A percentile compares a stretch with the other conserved stretches of the same genome.
phyloP scores from a whole-genome alignment of 345 rosid genomes.

The Acer campestre region DNA sequence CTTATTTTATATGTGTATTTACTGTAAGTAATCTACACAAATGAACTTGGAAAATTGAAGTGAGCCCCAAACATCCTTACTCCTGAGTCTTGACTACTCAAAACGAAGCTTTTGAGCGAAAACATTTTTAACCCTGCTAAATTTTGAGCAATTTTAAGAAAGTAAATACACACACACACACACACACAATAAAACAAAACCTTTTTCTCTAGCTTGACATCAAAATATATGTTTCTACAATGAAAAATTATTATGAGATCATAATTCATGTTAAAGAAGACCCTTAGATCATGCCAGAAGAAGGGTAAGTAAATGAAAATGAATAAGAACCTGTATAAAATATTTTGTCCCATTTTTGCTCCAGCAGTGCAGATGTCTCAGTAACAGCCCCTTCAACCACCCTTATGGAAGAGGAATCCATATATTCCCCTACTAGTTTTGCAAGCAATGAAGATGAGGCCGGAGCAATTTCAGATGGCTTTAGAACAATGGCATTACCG shows the following conservation, averaged over 20 bases:
- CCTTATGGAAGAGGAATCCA: conserved; percentile 68
- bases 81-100: neutral
- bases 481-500: conserved; percentile 84
- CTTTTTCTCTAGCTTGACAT: neutral
- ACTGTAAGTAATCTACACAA: neutral
- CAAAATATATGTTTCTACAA: neutral
- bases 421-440: conserved; percentile 58
- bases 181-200: neutral
- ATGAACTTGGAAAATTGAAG: neutral
- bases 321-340: conserved; percentile 78
- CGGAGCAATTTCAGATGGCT: conserved; percentile 94
- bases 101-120: neutral
- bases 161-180: neutral
- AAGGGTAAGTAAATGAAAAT: neutral
- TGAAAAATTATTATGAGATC: neutral
- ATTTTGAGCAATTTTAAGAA: neutral
- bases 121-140: neutral
- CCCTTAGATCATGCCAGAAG: conserved; percentile 8
- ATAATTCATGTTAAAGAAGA: neutral
- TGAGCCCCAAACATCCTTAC: neutral
- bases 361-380: conserved; percentile 77
- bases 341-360: conserved; percentile 98
- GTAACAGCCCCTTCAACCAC: conserved; percentile 84
- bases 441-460: conserved; percentile 72
- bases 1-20: neutral